Evolutionary conservation across 129 eudicot genomes (phyloP).

Genomic region (Escallonia rubra): DNA sequence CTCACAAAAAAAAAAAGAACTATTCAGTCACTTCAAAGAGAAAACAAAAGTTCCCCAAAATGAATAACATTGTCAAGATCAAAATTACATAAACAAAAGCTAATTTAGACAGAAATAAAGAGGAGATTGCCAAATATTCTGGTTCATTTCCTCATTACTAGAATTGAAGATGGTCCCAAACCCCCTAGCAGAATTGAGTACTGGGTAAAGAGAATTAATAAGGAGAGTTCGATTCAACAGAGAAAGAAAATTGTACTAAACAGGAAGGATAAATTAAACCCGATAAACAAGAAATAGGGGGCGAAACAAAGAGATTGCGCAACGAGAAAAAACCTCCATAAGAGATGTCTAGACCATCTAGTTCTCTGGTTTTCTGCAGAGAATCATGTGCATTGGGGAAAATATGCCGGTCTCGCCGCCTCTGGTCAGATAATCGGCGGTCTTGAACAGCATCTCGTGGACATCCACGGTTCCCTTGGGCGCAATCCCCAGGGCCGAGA

Average conservation of each 20-base stretch:
- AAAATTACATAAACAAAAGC: neutral
- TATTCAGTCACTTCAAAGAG: neutral
- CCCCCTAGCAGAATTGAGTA: neutral
- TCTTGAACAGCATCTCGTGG: slow-evolving; percentile 84
- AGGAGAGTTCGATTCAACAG: neutral
- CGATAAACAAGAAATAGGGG: neutral
- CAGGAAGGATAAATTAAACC: neutral
- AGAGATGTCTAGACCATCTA: neutral
- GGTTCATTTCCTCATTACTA: neutral
- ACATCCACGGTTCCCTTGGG: slow-evolving; percentile 88
- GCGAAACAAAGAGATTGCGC: slow-evolving; percentile 10
- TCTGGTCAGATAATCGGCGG: slow-evolving; percentile 72
- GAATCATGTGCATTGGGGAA: slow-evolving; percentile 89
- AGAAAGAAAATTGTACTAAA: neutral
- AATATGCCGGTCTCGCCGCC: slow-evolving; percentile 88
- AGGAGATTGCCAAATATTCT: neutral
- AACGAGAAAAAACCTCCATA: slow-evolving; percentile 27
- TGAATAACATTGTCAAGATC: neutral
- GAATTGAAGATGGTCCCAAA: slow-evolving; percentile 1
- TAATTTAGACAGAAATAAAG: neutral
- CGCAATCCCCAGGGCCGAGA: slow-evolving; percentile 67
- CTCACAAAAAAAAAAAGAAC: neutral
- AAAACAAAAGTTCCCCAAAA: neutral
- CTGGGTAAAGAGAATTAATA: neutral
- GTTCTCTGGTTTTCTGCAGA: slow-evolving; percentile 68